Conservation (phyloP, 441 rosid genomes). For the Dalechampia spathulata region DNA sequence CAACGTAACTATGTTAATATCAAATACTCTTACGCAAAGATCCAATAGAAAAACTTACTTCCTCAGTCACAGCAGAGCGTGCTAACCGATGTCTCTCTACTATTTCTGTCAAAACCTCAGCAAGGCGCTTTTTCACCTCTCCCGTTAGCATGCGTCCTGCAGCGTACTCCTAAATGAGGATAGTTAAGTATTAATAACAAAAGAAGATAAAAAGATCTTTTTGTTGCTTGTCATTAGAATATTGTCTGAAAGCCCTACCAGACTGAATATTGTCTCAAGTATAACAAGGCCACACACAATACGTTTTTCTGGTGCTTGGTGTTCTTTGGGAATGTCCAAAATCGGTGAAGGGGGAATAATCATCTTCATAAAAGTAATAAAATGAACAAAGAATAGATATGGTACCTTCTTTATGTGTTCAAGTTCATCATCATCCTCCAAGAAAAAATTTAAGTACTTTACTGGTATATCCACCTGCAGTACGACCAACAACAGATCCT, state of each 20-base stretch:
- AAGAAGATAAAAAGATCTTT: no score
- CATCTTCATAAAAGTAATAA: neutral
- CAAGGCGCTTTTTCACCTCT: constrained; percentile 71
- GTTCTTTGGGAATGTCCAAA: neutral
- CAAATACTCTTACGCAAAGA: no score
- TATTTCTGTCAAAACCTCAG: constrained; percentile 55
- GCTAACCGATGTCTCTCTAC: constrained; percentile 79
- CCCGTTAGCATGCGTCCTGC: constrained; percentile 81
- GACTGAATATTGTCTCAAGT: no score
- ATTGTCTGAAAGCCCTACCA: no score
- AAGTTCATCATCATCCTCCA: constrained; percentile 79
- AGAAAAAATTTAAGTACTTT: constrained; percentile 67
- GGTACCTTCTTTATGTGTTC: constrained; percentile 71
- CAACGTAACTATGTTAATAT: neutral
- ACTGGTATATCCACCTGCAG: constrained; percentile 80
- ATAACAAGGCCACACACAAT: neutral
- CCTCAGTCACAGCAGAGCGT: constrained; percentile 76
- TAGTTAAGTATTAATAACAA: neutral
- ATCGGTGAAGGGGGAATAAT: neutral
- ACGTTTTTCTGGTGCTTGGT: neutral
- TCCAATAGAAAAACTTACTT: constrained; percentile 32
- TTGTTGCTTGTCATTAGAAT: no score
- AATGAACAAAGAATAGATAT: neutral
- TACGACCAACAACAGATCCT: constrained; percentile 5
- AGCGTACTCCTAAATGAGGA: constrained; percentile 52